Percentiles rank a stretch among this genome's conserved stretches.
These are phyloP conservation scores for Aspergillus sp. DNA, from an alignment of 2,329 filamentous ascomycete species.

Conservation along the genomic window DNA sequence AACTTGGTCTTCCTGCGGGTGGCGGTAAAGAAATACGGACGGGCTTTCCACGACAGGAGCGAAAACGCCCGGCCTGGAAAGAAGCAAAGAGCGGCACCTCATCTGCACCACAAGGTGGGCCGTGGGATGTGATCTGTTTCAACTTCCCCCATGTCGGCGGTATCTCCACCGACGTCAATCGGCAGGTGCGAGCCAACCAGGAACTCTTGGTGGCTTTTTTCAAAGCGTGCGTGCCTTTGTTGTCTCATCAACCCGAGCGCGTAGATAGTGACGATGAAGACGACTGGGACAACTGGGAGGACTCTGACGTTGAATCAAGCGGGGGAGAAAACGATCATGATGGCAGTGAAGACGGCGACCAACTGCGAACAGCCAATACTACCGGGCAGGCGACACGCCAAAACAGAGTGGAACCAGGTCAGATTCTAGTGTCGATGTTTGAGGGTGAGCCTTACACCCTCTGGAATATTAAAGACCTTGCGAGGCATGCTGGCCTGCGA, in stretches of 20 bases:
- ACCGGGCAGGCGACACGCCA: slow-evolving; percentile 13
- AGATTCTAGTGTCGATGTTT: slow-evolving; percentile 83
- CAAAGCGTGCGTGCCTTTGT: slow-evolving; percentile 45
- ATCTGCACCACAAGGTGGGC: slow-evolving; percentile 28
- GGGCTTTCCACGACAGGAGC: slow-evolving; percentile 36
- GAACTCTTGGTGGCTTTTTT: slow-evolving; percentile 54
- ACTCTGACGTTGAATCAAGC: slow-evolving; percentile 28
- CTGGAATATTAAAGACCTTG: slow-evolving; percentile 91
- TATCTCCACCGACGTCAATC: slow-evolving; percentile 86
- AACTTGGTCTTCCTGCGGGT: slow-evolving; percentile 39
- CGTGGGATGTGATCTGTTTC: slow-evolving; percentile 82
- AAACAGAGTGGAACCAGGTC: slow-evolving; percentile 39
- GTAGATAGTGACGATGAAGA: slow-evolving; percentile 23
- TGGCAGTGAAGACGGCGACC: slow-evolving; percentile 16
- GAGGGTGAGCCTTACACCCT: slow-evolving; percentile 92
- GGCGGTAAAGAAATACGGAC: slow-evolving; percentile 49
- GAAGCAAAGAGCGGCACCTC: slow-evolving; percentile 4
- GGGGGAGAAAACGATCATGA: slow-evolving; percentile 27
- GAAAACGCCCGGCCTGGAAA: slow-evolving; percentile 34
- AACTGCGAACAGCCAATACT: neutral
- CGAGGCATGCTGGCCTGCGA: slow-evolving; percentile 62
- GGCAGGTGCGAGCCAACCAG: slow-evolving; percentile 91
- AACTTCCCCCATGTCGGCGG: slow-evolving; percentile 98
- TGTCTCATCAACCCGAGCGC: slow-evolving; percentile 33
- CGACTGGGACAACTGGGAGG: slow-evolving; percentile 17